Percentiles rank a stretch among this genome's conserved stretches.
Evolutionary conservation across 2,329 filamentous ascomycete species (phyloP).

Genomic region (Dactylonectria macrodidyma): DNA sequence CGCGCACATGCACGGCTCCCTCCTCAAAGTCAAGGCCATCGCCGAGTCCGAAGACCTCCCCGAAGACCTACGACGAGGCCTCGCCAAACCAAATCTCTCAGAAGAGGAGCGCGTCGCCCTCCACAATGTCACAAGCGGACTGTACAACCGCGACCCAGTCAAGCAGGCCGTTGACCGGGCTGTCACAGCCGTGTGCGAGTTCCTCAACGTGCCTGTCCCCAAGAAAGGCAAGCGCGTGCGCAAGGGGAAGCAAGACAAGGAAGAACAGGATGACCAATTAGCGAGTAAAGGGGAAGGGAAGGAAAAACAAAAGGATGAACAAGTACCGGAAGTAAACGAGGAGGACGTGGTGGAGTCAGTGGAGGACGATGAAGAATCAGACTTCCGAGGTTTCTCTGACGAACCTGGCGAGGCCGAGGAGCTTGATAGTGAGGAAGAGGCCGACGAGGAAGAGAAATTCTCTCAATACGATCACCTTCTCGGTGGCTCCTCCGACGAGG

Average conservation of each 20-base stretch:
- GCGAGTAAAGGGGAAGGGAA: conserved; percentile 28
- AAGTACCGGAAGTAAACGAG: conserved; percentile 30
- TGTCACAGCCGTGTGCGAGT: conserved; percentile 63
- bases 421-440: conserved; percentile 45
- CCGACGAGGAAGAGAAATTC: conserved; percentile 52
- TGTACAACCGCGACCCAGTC: conserved; percentile 68
- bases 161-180: conserved; percentile 65
- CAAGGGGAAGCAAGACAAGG: conserved; percentile 51
- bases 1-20: conserved; percentile 68
- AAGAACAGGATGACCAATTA: conserved; percentile 46
- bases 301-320: conserved; percentile 35
- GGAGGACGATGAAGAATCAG: conserved; percentile 47
- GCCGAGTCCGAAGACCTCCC: conserved; percentile 67
- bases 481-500: conserved; percentile 59
- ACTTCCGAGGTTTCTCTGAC: conserved; percentile 57
- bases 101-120: conserved; percentile 66
- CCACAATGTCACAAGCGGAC: conserved; percentile 72
- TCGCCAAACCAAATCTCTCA: conserved; percentile 66
- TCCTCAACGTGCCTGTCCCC: conserved; percentile 64
- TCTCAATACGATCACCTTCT: conserved; percentile 63
- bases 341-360: conserved; percentile 40
- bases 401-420: conserved; percentile 35
- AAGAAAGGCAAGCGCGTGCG: conserved; percentile 54
- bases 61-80: conserved; percentile 60
- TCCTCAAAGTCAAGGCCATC: conserved; percentile 68